Evolutionary conservation across 2,329 filamentous ascomycete species (phyloP).

Genomic region (Fusarium pseudoanthophilum): DNA sequence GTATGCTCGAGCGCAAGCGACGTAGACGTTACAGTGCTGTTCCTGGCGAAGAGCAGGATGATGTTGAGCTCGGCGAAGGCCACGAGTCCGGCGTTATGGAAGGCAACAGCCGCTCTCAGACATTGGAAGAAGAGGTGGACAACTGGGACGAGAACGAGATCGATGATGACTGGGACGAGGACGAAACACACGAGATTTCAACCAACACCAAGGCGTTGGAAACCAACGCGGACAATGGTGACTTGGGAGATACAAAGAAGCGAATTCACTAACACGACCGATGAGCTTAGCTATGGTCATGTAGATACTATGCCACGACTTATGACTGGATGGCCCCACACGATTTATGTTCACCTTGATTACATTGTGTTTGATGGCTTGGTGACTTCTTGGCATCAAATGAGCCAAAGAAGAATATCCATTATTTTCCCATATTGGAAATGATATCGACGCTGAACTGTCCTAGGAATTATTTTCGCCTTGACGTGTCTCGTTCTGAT

Average conservation of each 20-base stretch:
- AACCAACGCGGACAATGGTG: conserved; percentile 40
- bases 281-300: neutral
- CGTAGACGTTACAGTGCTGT: conserved; percentile 78
- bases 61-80: conserved; percentile 81
- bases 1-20: conserved; percentile 89
- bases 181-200: conserved; percentile 50
- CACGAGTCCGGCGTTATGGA: conserved; percentile 74
- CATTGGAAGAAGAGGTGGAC: conserved; percentile 84
- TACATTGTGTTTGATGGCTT: neutral
- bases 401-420: neutral
- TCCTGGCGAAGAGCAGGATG: conserved; percentile 69
- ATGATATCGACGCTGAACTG: neutral
- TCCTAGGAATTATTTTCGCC: neutral
- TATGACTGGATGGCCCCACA: conserved; percentile 22
- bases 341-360: conserved; percentile 16
- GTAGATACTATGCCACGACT: neutral
- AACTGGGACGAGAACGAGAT: conserved; percentile 90
- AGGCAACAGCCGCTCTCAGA: conserved; percentile 47
- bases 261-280: conserved; percentile 45
- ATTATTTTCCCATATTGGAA: neutral
- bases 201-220: conserved; percentile 26
- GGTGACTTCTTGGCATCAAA: conserved; percentile 1
- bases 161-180: conserved; percentile 68
- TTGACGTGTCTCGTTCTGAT: neutral
- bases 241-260: conserved; percentile 49